Conservation (phyloP, 352 stramenopile species). For the Globisporangium nagaii region DNA sequence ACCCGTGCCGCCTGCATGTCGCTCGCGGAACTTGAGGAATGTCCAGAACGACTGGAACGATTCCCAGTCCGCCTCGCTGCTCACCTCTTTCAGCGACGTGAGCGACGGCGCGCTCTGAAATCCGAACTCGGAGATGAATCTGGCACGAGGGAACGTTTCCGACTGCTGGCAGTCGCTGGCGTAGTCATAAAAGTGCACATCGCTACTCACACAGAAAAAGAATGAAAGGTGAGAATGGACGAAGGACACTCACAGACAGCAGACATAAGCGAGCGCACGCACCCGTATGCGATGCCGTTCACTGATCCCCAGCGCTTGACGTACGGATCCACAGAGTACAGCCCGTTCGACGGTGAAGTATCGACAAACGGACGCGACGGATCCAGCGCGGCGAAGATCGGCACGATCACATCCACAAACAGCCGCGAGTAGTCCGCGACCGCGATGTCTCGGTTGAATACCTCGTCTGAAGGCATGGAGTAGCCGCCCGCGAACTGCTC, state of each 20-base stretch:
- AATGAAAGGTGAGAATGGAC: neutral
- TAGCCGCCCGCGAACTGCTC: conserved; percentile 55
- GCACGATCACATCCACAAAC: conserved; percentile 72
- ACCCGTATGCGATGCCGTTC: conserved; percentile 56
- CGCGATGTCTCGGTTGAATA: conserved; percentile 75
- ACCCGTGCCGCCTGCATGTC: conserved; percentile 67
- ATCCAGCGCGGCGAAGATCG: conserved; percentile 44
- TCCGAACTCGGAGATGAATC: conserved; percentile 86
- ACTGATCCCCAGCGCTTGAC: conserved; percentile 77
- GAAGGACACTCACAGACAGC: neutral
- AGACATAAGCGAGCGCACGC: conserved; percentile 6
- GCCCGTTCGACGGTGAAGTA: conserved; percentile 81
- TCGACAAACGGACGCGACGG: conserved; percentile 70
- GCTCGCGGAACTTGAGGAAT: conserved; percentile 75
- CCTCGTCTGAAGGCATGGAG: conserved; percentile 40
- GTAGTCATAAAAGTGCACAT: conserved; percentile 88
- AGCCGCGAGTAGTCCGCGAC: conserved; percentile 76
- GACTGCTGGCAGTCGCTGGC: conserved; percentile 70
- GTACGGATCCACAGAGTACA: conserved; percentile 70
- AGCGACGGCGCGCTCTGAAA: conserved; percentile 77
- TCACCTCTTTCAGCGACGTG: conserved; percentile 46
- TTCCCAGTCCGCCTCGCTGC: conserved; percentile 36
- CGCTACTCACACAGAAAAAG: too few relatives aligned
- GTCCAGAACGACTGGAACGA: conserved; percentile 73
- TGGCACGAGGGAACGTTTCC: conserved; percentile 55